These are phyloP conservation scores for Pyricularia sp. DNA, from an alignment of 2,329 filamentous ascomycete species.

Conservation along the genomic window DNA sequence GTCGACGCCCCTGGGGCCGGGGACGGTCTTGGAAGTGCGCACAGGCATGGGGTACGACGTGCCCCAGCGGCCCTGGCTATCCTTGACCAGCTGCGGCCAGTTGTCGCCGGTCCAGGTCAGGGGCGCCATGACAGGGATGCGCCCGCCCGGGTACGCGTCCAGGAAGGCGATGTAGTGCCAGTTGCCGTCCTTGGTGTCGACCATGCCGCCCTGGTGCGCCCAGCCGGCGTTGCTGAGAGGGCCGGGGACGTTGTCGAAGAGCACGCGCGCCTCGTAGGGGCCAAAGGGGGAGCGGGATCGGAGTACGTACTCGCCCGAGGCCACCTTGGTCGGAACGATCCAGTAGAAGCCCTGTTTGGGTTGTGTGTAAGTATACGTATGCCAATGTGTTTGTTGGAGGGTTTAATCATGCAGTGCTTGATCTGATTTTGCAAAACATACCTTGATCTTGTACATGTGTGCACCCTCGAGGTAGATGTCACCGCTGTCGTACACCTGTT, in stretches of 20 bases:
- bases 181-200: slow-evolving; percentile 38
- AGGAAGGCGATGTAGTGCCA: slow-evolving; percentile 54
- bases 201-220: slow-evolving; percentile 46
- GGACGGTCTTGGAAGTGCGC: slow-evolving; percentile 16
- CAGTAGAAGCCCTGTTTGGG: slow-evolving; percentile 35
- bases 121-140: slow-evolving; percentile 47
- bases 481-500: slow-evolving; percentile 32
- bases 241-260: slow-evolving; percentile 30
- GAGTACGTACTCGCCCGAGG: slow-evolving; percentile 34
- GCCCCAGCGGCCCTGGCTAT: slow-evolving; percentile 34
- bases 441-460: slow-evolving; percentile 46
- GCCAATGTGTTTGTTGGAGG: neutral
- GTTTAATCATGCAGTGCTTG: neutral
- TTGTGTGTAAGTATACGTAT: neutral
- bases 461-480: slow-evolving; percentile 37
- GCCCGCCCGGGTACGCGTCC: slow-evolving; percentile 44
- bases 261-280: slow-evolving; percentile 35
- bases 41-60: slow-evolving; percentile 30
- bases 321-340: slow-evolving; percentile 39
- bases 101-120: slow-evolving; percentile 42
- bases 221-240: slow-evolving; percentile 34
- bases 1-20: slow-evolving; percentile 29
- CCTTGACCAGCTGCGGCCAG: slow-evolving; percentile 34
- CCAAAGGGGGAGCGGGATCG: slow-evolving; percentile 41
- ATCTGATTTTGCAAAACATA: neutral